Evolutionary conservation across 2,329 filamentous ascomycete genomes (phyloP).

Genomic region (Alternaria sp.): DNA sequence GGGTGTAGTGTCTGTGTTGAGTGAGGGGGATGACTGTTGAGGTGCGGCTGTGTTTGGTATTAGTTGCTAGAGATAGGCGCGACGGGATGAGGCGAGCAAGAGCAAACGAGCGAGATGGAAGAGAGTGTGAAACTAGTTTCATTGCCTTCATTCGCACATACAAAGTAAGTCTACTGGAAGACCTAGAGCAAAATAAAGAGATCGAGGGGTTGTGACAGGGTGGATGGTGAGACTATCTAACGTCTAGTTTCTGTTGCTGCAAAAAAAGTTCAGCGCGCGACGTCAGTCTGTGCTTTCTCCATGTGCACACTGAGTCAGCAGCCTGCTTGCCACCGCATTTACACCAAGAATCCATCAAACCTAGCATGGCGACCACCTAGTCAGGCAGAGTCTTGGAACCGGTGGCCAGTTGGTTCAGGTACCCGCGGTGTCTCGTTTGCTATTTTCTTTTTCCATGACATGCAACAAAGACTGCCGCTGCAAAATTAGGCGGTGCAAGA

Average conservation of each 20-base stretch:
- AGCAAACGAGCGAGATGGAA: constrained; percentile 30
- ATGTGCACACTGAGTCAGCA: constrained; percentile 13
- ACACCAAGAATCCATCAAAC: not conserved
- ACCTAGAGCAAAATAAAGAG: constrained; percentile 14
- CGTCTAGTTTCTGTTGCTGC: constrained; percentile 8
- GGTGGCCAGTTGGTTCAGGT: no score
- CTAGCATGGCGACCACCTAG: no score
- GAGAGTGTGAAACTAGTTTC: constrained; percentile 36
- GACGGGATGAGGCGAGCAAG: constrained; percentile 25
- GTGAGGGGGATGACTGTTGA: constrained; percentile 23
- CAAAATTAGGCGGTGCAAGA: no score
- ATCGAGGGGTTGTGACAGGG: constrained; percentile 10
- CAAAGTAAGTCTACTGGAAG: constrained; percentile 23
- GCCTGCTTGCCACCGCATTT: not conserved
- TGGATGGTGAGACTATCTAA: not conserved
- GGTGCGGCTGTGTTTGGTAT: constrained; percentile 25
- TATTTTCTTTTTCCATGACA: not conserved
- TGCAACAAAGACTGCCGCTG: not conserved
- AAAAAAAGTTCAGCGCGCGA: constrained; percentile 19
- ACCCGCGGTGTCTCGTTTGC: not conserved
- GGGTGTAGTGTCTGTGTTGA: constrained; percentile 24
- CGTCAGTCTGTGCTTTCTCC: constrained; percentile 19
- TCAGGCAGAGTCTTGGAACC: no score
- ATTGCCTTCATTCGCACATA: constrained; percentile 40
- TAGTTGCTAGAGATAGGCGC: constrained; percentile 34